Conservation (phyloP, 2,329 filamentous ascomycete genomes). For the Aspergillus fumigatus region DNA sequence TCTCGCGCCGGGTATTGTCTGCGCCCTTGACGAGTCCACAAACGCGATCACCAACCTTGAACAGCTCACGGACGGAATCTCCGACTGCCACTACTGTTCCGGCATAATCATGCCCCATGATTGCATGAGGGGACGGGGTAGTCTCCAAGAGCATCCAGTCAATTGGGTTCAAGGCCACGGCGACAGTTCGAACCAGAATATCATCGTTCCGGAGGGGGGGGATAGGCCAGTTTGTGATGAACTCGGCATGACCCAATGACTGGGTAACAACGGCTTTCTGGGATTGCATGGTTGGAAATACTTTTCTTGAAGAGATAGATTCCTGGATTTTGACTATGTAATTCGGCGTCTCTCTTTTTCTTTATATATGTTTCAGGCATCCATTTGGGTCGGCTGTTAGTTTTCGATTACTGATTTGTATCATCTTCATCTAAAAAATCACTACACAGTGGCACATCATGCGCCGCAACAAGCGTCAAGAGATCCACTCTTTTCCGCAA, state of each 20-base stretch:
- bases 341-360: not conserved
- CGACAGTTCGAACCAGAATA: not conserved
- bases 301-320: not conserved
- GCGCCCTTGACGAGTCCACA: constrained; percentile 30
- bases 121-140: not conserved
- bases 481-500: not conserved
- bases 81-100: constrained; percentile 1
- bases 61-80: not conserved
- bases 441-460: not conserved
- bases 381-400: not conserved
- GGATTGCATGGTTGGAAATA: not conserved
- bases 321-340: not conserved
- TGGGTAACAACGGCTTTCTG: not conserved
- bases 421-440: not conserved
- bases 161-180: constrained; percentile 5
- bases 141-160: constrained; percentile 4
- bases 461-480: not conserved
- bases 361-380: not conserved
- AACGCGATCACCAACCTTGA: constrained; percentile 31
- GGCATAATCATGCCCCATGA: constrained; percentile 5
- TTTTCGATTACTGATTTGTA: too few species aligned
- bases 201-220: not conserved
- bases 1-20: constrained; percentile 19
- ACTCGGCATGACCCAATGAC: not conserved
- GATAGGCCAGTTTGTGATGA: not conserved